Evolutionary conservation across 768 basidiomycete species (phyloP).

Genomic region (Naganishia kalamii): DNA sequence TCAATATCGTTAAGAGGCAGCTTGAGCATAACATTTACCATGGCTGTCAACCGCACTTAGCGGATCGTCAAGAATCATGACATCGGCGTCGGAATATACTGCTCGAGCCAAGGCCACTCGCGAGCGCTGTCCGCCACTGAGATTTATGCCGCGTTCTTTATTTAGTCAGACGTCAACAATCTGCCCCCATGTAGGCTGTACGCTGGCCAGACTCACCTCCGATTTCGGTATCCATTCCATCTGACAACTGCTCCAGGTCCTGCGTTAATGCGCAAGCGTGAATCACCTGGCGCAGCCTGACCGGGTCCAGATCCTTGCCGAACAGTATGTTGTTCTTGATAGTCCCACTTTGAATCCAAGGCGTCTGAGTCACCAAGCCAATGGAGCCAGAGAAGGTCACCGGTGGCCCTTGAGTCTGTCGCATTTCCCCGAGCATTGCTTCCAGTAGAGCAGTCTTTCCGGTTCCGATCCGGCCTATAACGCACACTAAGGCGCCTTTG

Average conservation of each 20-base stretch:
- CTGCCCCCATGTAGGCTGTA: no score
- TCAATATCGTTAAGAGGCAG: no score
- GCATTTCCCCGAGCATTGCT: conserved; percentile 42
- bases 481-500: conserved; percentile 34
- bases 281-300: conserved; percentile 29
- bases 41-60: conserved; percentile 21
- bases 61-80: conserved; percentile 45
- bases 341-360: conserved; percentile 44
- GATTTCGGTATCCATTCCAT: conserved; percentile 35
- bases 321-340: conserved; percentile 45
- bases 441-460: conserved; percentile 43
- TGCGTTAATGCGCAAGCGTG: conserved; percentile 35
- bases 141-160: conserved; percentile 63
- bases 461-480: conserved; percentile 41
- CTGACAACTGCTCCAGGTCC: conserved; percentile 31
- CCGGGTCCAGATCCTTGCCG: conserved; percentile 27
- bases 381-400: conserved; percentile 37
- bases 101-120: conserved; percentile 39
- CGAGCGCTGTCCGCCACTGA: conserved; percentile 44
- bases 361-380: conserved; percentile 41
- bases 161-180: no score
- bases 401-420: conserved; percentile 26
- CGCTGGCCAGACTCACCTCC: conserved; percentile 22
- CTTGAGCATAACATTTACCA: background rate
- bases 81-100: conserved; percentile 30